Evolutionary conservation across 441 rosid genomes (phyloP).

Genomic region (Euphorbia celastroides): DNA sequence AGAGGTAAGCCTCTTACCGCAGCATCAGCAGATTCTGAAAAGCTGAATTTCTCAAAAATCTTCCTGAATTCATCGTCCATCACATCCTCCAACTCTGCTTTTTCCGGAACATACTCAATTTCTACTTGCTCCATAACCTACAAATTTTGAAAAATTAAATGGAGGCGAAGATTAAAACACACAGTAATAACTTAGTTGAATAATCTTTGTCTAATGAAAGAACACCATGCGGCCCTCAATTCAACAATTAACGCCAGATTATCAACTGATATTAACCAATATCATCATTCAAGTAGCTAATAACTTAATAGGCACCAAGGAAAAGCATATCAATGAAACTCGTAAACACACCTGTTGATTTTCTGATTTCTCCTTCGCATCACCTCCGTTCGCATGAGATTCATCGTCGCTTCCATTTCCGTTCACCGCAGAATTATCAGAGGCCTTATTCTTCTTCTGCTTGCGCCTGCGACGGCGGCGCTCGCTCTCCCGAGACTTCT

Average conservation of each 20-base stretch:
- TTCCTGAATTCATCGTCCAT: constrained; percentile 72
- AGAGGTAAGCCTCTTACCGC: constrained; percentile 40
- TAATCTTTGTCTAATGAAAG: background rate
- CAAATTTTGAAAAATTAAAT: constrained; percentile 4
- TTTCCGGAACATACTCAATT: constrained; percentile 87
- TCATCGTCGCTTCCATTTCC: constrained; percentile 37
- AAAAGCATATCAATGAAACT: constrained; percentile 15
- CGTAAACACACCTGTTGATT: constrained; percentile 41
- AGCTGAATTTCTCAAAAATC: constrained; percentile 81
- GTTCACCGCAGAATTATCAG: constrained; percentile 13
- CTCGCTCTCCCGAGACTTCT: constrained; percentile 69
- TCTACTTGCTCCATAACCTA: constrained; percentile 62
- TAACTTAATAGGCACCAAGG: background rate
- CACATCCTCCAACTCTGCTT: constrained; percentile 73
- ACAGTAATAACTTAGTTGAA: background rate
- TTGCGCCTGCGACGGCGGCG: constrained; percentile 95
- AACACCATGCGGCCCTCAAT: constrained; percentile 6
- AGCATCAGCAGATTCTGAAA: constrained; percentile 38
- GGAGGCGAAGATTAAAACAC: background rate
- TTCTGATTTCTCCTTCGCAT: constrained; percentile 46
- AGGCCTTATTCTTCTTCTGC: constrained; percentile 80
- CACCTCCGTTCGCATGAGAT: constrained; percentile 28
- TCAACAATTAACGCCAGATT: background rate
- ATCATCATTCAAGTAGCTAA: background rate
- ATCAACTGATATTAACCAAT: constrained; percentile 6